Base-by-base conservation (phyloP, 139 green algal species). In the Chlorella sp. region DNA sequence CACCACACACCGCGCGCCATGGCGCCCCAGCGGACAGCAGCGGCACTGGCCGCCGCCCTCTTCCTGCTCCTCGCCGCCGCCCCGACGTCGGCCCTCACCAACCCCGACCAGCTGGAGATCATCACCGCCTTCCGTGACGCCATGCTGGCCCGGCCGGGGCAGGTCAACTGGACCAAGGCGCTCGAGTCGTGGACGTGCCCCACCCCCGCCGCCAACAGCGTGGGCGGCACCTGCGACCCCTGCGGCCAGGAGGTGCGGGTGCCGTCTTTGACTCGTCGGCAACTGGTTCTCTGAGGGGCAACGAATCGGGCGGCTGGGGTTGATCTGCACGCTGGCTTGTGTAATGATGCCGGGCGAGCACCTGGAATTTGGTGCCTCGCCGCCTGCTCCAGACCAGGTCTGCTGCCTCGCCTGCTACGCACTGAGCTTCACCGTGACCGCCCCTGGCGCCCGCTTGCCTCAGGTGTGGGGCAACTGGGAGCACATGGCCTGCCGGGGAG, bases 401-500 rank as follows among this genome's bases (percentile, higher is more conserved):
- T 7, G 30, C 41, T n/a, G n/a, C 24, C 38, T 4, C 69, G 2
- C 69, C 32, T 9, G 48, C n/a, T n/a, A n/a, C n/a, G n/a, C 65
- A 43, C n/a, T 43, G n/a, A 1, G 13, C n/a, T 4, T 16, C 36
- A n/a, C 38, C 34, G 14, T n/a, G 8, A 11, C 46, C 11, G 51
- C 40, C 40, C 19, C 24, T 54, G 38, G 40, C 5, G 17, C 69
- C 69, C 34, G 38, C 11, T 9, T 3, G n/a, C n/a, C 22, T 6
- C 48, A 82, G 76, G 76, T 82, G 38, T 82, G 76, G 76, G 76
- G 76, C 76, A 82, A 82, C 76, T 82, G 76, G 76, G 76, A 73
- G n/a, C 85, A 88, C 69, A 17, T 88, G 67, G 85, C 41, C 26
- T 88, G 85, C 77, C 69, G 78, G 30, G 84, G 84, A 0, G 32